phyloP scores from a whole-genome alignment of 1,139 yeast genomes.

The Debaryomycetaceae sp. region DNA sequence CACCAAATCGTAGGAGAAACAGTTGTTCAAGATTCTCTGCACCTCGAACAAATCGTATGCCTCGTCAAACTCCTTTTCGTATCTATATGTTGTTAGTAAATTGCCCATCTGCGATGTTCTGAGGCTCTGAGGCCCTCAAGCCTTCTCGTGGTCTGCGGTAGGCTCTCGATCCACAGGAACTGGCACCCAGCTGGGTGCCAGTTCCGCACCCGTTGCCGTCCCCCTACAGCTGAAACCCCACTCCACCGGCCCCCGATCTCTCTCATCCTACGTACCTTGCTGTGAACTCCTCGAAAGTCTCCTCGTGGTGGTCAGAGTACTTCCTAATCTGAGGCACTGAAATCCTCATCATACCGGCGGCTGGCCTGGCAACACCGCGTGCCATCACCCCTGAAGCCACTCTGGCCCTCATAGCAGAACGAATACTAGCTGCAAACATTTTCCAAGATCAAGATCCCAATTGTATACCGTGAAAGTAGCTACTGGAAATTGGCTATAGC shows the following conservation, averaged over 20 bases:
- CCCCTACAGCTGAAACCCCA: no score
- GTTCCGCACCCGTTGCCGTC: no score
- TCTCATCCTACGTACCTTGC: constrained; percentile 47
- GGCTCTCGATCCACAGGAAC: background rate
- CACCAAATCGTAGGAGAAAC: constrained; percentile 96
- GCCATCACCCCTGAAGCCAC: constrained; percentile 25
- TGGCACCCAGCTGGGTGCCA: constrained; percentile 1
- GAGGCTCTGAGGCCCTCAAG: background rate
- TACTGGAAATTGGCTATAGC: background rate
- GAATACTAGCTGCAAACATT: constrained; percentile 51
- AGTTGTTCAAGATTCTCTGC: constrained; percentile 84
- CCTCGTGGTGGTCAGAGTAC: constrained; percentile 81
- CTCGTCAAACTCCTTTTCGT: constrained; percentile 95
- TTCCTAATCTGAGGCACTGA: constrained; percentile 43
- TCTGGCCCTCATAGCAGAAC: constrained; percentile 52
- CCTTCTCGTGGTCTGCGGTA: no score
- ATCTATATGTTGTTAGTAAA: constrained; percentile 49
- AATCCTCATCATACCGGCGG: constrained; percentile 11
- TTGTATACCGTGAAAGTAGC: background rate
- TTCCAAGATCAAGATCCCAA: constrained; percentile 8
- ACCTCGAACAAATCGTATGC: constrained; percentile 98
- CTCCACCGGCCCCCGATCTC: background rate
- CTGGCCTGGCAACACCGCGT: constrained; percentile 20
- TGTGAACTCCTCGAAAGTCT: constrained; percentile 93
- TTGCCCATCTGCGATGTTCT: background rate